These are phyloP conservation scores for Dictyostelium intermedium DNA, from an alignment of 78 protist species.

Conservation along the genomic window DNA sequence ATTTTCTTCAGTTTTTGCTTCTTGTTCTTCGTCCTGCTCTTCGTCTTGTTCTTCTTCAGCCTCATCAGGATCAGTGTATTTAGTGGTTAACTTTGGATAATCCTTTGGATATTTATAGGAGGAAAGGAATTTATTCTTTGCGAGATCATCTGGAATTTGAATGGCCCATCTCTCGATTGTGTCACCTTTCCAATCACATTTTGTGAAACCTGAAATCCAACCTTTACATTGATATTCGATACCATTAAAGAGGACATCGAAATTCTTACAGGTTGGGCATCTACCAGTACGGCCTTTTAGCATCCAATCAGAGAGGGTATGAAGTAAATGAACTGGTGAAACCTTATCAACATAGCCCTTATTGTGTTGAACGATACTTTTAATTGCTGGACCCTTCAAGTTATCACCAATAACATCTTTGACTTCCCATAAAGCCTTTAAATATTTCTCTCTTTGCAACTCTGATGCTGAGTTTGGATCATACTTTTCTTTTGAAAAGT, in stretches of 20 bases:
- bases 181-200: conserved; percentile 45
- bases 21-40: conserved; percentile 24
- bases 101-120: conserved; percentile 17
- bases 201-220: conserved; percentile 30
- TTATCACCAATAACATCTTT: conserved; percentile 11
- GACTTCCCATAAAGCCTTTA: conserved; percentile 16
- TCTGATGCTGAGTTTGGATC: conserved; percentile 4
- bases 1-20: not conserved
- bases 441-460: conserved; percentile 8
- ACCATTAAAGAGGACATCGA: conserved; percentile 28
- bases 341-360: not conserved
- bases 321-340: conserved; percentile 21
- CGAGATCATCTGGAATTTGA: conserved; percentile 4
- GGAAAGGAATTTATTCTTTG: conserved; percentile 4
- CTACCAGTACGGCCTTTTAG: conserved; percentile 58
- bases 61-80: not conserved
- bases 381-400: not conserved
- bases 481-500: not conserved
- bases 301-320: conserved; percentile 52
- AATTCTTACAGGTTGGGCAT: conserved; percentile 74
- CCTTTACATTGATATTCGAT: conserved; percentile 68
- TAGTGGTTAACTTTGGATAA: conserved; percentile 34
- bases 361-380: conserved; percentile 6
- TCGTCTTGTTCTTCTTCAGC: conserved; percentile 60
- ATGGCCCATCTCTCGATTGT: conserved; percentile 2